Evolutionary conservation across 2,329 filamentous ascomycete genomes (phyloP).

Genomic region (Hawksworthiomyces lignivorus): DNA sequence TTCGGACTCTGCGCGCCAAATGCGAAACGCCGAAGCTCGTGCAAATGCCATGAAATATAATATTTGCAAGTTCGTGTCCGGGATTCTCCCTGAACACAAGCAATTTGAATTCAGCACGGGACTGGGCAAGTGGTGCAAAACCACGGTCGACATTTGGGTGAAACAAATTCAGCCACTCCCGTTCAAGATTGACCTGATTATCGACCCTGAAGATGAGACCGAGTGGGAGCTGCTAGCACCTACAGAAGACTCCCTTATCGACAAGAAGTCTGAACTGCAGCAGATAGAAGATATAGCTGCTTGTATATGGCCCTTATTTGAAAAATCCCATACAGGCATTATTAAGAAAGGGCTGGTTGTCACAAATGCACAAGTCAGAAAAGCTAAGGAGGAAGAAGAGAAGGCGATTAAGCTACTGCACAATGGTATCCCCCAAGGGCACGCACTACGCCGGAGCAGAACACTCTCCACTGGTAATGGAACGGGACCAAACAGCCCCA

Average conservation of each 20-base stretch:
- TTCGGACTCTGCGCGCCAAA: not conserved
- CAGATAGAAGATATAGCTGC: not conserved
- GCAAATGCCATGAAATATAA: not conserved
- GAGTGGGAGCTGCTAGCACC: not conserved
- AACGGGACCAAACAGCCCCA: no score
- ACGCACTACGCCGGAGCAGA: no score
- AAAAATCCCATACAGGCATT: not conserved
- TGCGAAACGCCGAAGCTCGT: not conserved
- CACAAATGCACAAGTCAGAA: not conserved
- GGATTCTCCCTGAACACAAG: not conserved
- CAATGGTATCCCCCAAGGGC: no score
- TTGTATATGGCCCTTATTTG: slow-evolving; percentile 6
- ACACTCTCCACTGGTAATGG: no score
- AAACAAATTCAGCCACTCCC: not conserved
- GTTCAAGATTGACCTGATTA: not conserved
- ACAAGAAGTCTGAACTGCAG: not conserved
- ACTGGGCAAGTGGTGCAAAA: not conserved
- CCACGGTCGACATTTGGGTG: not conserved
- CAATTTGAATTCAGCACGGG: not conserved
- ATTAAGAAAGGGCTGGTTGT: not conserved
- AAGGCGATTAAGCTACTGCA: no score
- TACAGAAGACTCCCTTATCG: not conserved
- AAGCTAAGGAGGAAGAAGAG: not conserved
- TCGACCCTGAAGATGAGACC: not conserved
- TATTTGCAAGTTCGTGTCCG: not conserved